phyloP scores from a whole-genome alignment of 805 yeast genomes.

The Tetrapisispora arboricola region DNA sequence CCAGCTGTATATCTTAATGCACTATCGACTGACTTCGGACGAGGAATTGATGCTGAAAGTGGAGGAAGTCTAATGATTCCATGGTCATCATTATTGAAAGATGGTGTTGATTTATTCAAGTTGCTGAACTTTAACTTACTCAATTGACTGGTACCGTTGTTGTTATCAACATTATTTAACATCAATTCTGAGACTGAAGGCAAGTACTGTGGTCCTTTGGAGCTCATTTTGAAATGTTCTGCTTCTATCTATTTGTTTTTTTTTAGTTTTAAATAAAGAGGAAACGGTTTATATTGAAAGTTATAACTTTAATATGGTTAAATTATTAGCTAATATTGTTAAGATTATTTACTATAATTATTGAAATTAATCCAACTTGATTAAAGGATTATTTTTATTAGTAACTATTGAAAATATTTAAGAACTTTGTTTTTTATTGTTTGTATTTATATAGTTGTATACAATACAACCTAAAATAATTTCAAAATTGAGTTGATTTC shows the following conservation, averaged over 20 bases:
- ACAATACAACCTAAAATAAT: too few species aligned
- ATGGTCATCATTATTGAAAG: slow-evolving; percentile 2
- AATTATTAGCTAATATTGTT: too few species aligned
- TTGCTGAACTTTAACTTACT: background rate
- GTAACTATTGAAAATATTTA: too few species aligned
- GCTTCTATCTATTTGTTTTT: background rate
- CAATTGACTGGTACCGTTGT: background rate
- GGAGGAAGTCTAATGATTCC: slow-evolving; percentile 27
- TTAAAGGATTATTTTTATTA: too few species aligned
- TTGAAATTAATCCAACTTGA: too few species aligned
- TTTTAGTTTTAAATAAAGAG: background rate
- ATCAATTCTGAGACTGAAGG: background rate
- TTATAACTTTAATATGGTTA: too few species aligned
- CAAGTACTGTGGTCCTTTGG: background rate
- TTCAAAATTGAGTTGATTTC: too few species aligned
- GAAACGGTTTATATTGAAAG: too few species aligned
- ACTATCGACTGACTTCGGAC: slow-evolving; percentile 20
- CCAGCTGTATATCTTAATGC: slow-evolving; percentile 18
- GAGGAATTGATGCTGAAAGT: slow-evolving; percentile 8
- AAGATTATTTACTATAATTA: too few species aligned
- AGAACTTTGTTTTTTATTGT: too few species aligned
- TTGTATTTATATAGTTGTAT: too few species aligned
- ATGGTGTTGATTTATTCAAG: slow-evolving; percentile 5
- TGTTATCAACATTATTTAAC: background rate
- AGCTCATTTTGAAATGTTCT: background rate